These are phyloP conservation scores for Lunularia cruciata DNA, from an alignment of 225 moss, liverwort and hornwort genomes.

Conservation along the genomic window DNA sequence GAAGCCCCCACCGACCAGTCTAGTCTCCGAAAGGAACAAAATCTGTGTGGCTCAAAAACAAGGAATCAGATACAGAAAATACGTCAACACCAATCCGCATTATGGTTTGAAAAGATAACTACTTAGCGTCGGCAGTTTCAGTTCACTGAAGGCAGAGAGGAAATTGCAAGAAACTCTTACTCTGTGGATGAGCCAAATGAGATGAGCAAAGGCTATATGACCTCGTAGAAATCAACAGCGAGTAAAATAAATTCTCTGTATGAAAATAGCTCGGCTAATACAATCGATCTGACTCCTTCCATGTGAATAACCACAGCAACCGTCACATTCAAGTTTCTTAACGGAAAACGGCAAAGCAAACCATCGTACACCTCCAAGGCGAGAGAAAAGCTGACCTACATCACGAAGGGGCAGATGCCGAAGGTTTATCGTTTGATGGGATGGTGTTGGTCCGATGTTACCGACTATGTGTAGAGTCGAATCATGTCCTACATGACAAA, in stretches of 20 bases:
- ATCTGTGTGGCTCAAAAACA: constrained; percentile 51
- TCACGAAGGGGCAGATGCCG: constrained; percentile 97
- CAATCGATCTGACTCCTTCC: no score
- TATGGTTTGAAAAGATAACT: no score
- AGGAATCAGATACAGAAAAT: constrained; percentile 6
- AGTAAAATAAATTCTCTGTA: no score
- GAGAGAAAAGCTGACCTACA: constrained; percentile 99
- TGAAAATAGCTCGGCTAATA: no score
- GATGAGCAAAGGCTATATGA: no score
- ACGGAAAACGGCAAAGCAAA: not conserved
- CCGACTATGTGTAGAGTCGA: constrained; percentile 89
- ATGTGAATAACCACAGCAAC: no score
- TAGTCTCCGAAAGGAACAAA: constrained; percentile 89
- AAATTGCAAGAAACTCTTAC: no score
- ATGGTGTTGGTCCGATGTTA: constrained; percentile 78
- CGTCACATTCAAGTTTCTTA: not conserved
- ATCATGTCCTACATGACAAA: constrained; percentile 72
- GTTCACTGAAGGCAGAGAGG: no score
- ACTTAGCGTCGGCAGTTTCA: no score
- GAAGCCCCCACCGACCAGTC: constrained; percentile 88
- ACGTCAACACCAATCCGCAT: no score
- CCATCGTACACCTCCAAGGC: constrained; percentile 15
- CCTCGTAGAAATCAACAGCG: no score
- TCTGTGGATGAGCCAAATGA: no score
- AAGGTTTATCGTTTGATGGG: constrained; percentile 77